Base-by-base conservation (phyloP, 192 early-diverging fungal species). In the Backusella liffmaniae region DNA sequence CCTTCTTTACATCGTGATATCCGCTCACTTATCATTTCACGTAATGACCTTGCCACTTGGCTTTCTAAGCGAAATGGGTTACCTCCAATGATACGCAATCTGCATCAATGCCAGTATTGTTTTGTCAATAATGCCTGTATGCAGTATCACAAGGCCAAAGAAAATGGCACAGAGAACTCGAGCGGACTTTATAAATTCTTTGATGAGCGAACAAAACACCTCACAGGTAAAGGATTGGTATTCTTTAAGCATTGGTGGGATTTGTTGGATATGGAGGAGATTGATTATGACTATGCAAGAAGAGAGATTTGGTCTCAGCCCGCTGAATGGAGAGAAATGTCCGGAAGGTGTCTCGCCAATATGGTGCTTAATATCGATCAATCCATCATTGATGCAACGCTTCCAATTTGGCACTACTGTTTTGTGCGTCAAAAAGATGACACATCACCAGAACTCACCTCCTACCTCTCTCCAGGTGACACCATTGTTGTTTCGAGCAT, bases 221-320 rank as follows among this genome's bases (percentile, higher is more conserved):
- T 97, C 21, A 87, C 78, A 3, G 78, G 78, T 1, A 70, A 70
- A 5, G 91, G 95, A n/a, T 23, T 87, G 13, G 78, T 68, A 46
- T 98, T 98, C 81, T 90, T 96, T 67, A 84, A 84, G 30, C 86
- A 90, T 18, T 98, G 97, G 96, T 88, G 92, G 70, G 73, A 78
- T 18, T 71, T 97, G 32, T 85, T 99, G 30, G 84, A 88, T 9
- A 66, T 89, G 73, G 96, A 97, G 71, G 96, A 97, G 76, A 78
- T 85, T 0, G 91, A 96, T 65, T 82, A 87, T 53, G 72, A 81
- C 66, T 82, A 85, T 34, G 83, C 88, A 44, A 86, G 89, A 18
- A 84, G 83, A 32, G 90, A 94, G 79, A 90, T 95, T 16, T 96
- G 94, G 94, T 86, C 21, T 42, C 51, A 74, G 8, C 30, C 53